Percentiles rank a stretch among this genome's conserved stretches.
phyloP scores from a whole-genome alignment of 108 stramenopile genomes.

The Nitzschia sp. region DNA sequence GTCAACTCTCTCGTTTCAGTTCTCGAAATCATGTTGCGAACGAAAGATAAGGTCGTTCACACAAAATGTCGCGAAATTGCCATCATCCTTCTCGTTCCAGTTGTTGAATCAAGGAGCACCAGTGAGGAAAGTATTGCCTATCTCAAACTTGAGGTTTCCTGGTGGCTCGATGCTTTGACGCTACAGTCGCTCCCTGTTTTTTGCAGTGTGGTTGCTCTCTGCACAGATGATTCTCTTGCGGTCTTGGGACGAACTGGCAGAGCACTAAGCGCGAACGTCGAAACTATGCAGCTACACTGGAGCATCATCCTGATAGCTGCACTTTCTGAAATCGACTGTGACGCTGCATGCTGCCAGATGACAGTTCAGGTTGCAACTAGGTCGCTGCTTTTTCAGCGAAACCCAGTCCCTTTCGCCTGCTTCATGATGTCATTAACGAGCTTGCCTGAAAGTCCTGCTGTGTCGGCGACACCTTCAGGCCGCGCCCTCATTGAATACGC shows the following conservation, averaged over 20 bases:
- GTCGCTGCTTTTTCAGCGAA: conserved; percentile 23
- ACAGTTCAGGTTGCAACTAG: conserved; percentile 20
- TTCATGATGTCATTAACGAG: background rate
- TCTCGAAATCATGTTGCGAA: conserved; percentile 31
- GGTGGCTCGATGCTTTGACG: conserved; percentile 41
- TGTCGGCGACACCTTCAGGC: background rate
- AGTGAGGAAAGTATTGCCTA: conserved; percentile 3
- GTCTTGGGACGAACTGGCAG: conserved; percentile 6
- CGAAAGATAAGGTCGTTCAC: conserved; percentile 1
- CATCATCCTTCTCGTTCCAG: background rate
- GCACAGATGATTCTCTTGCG: background rate
- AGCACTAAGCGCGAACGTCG: background rate
- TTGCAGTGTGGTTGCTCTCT: conserved; percentile 1
- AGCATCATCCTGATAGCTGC: conserved; percentile 20
- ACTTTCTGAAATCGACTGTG: background rate
- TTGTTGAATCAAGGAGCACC: background rate
- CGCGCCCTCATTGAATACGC: background rate
- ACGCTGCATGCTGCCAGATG: background rate
- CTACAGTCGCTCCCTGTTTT: conserved; percentile 6
- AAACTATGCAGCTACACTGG: conserved; percentile 1
- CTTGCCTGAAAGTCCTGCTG: background rate
- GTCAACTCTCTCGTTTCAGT: background rate
- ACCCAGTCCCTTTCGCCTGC: conserved; percentile 16
- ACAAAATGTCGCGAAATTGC: conserved; percentile 8
- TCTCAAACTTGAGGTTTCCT: conserved; percentile 18